phyloP scores from a whole-genome alignment of 2,329 filamentous ascomycete genomes.

The Metarhizium rileyi region DNA sequence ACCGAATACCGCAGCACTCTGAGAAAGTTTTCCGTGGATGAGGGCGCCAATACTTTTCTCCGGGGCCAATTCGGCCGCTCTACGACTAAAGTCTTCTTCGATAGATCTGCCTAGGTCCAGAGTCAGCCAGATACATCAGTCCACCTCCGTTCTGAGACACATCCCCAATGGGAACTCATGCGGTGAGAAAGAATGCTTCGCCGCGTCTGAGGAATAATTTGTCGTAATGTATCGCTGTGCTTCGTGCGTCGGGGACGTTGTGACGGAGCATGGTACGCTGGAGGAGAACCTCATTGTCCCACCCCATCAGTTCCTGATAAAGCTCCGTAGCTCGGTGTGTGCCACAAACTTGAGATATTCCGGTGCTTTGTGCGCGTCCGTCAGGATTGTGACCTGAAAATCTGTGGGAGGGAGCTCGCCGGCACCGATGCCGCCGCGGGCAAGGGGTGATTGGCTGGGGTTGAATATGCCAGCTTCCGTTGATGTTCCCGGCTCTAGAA shows the following conservation, averaged over 20 bases:
- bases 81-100: conserved; percentile 34
- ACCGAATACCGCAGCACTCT: conserved; percentile 29
- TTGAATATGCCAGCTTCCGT: conserved; percentile 5
- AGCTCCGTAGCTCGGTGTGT: conserved; percentile 1
- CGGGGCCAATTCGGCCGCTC: conserved; percentile 35
- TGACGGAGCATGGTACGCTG: conserved; percentile 27
- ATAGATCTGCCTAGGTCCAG: not conserved
- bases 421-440: conserved; percentile 1
- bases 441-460: not conserved
- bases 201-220: conserved; percentile 45
- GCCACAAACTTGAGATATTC: conserved; percentile 3
- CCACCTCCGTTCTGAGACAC: conserved; percentile 30
- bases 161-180: conserved; percentile 42
- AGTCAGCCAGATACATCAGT: conserved; percentile 14
- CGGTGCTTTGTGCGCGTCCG: conserved; percentile 4
- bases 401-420: conserved; percentile 1
- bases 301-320: conserved; percentile 1
- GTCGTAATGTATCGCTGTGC: conserved; percentile 47
- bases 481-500: conserved; percentile 1
- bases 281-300: conserved; percentile 16
- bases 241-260: conserved; percentile 1
- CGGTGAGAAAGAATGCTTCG: conserved; percentile 41
- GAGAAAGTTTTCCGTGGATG: conserved; percentile 43
- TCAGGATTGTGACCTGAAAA: conserved; percentile 1
- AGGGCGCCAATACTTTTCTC: conserved; percentile 40